These are phyloP conservation scores for Geranium brycei DNA, from an alignment of 345 rosid species.

Conservation along the genomic window DNA sequence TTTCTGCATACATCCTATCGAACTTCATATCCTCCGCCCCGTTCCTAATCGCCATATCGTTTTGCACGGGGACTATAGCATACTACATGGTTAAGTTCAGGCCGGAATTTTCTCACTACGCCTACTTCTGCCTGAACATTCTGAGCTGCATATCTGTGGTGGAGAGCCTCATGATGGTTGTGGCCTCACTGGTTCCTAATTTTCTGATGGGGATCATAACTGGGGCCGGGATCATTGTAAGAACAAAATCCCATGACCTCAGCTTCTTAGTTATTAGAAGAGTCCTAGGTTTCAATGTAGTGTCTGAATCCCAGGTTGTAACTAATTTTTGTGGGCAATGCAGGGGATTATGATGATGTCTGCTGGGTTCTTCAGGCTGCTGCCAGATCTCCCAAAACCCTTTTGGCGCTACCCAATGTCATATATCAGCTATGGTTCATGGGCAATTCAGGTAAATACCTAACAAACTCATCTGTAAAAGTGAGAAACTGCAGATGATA, in stretches of 20 bases:
- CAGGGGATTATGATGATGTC: slow-evolving; percentile 98
- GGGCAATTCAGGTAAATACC: slow-evolving; percentile 77
- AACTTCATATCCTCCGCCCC: slow-evolving; percentile 83
- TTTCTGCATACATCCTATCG: slow-evolving; percentile 66
- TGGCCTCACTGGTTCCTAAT: slow-evolving; percentile 85
- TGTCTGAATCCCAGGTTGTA: too few species aligned
- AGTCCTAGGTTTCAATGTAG: too few species aligned
- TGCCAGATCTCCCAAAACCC: slow-evolving; percentile 81
- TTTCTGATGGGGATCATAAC: slow-evolving; percentile 96
- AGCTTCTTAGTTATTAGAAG: not conserved
- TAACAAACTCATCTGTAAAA: too few species aligned
- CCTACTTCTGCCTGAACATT: slow-evolving; percentile 70
- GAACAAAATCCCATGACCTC: not conserved
- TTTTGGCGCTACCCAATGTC: slow-evolving; percentile 98
- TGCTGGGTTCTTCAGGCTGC: slow-evolving; percentile 94
- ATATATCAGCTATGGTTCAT: slow-evolving; percentile 84
- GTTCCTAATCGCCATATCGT: slow-evolving; percentile 61
- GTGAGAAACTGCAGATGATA: too few species aligned
- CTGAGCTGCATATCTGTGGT: slow-evolving; percentile 61
- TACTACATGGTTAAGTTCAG: slow-evolving; percentile 85
- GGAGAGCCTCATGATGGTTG: slow-evolving; percentile 98
- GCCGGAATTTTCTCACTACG: slow-evolving; percentile 68
- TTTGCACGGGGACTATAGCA: slow-evolving; percentile 73
- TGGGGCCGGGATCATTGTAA: slow-evolving; percentile 88
- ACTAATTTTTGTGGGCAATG: too few species aligned